phyloP scores from a whole-genome alignment of 1,284 basidiomycete species.

The Apiotrichum domesticum region DNA sequence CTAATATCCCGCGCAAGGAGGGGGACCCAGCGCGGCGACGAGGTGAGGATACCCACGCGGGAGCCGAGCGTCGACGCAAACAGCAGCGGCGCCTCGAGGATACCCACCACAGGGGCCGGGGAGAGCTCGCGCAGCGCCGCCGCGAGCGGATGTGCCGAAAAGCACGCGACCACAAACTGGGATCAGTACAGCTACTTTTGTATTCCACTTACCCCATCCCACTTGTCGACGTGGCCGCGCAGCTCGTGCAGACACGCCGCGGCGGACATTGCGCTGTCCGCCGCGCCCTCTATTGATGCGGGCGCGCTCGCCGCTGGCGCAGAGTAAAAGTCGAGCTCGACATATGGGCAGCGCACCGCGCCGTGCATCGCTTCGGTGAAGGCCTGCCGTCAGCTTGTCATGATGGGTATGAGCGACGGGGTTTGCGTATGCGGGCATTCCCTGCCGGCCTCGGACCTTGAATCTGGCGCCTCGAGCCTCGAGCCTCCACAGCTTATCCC shows the following conservation, averaged over 20 bases:
- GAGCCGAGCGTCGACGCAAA: constrained; percentile 31
- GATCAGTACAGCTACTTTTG: neutral
- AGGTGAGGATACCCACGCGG: constrained; percentile 53
- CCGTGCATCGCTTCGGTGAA: constrained; percentile 17
- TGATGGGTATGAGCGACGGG: too few species aligned
- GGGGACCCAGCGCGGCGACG: constrained; percentile 50
- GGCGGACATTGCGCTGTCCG: constrained; percentile 47
- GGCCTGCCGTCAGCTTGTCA: neutral
- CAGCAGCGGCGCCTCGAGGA: constrained; percentile 52
- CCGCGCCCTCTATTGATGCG: constrained; percentile 48
- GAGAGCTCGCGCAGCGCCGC: constrained; percentile 47
- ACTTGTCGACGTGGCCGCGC: constrained; percentile 10
- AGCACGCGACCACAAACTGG: constrained; percentile 52
- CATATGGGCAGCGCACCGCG: neutral
- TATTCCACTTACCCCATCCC: constrained; percentile 23
- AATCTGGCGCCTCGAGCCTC: too few species aligned
- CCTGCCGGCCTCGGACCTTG: too few species aligned
- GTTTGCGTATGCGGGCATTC: too few species aligned
- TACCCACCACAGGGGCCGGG: constrained; percentile 47
- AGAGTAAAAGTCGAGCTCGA: constrained; percentile 46
- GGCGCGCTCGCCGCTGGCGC: constrained; percentile 44
- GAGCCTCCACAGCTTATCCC: neutral
- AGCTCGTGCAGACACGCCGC: constrained; percentile 37
- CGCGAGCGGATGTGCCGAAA: constrained; percentile 52
- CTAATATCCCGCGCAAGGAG: constrained; percentile 46